Evolutionary conservation across 2,329 filamentous ascomycete genomes (phyloP).

Genomic region (Talaromyces sp.): DNA sequence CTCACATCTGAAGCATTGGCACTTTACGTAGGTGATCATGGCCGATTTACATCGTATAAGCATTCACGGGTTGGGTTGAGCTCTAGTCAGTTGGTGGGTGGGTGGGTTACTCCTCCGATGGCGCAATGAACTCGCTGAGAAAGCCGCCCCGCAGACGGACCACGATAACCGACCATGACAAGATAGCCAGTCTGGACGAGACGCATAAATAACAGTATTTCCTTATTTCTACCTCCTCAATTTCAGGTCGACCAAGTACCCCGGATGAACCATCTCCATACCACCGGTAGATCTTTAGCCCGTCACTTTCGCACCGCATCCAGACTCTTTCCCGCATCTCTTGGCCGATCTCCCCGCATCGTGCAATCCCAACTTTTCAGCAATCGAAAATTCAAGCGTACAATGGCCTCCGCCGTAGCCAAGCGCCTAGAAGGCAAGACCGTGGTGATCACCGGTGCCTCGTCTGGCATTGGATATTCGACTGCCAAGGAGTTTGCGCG

Average conservation of each 20-base stretch:
- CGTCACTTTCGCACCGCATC: slow-evolving; percentile 6
- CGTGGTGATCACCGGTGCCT: slow-evolving; percentile 85
- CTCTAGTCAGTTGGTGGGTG: background rate
- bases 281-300: background rate
- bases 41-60: background rate
- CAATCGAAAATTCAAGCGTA: slow-evolving; percentile 32
- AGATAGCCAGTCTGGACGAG: background rate
- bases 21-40: background rate
- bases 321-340: slow-evolving; percentile 12
- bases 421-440: slow-evolving; percentile 93
- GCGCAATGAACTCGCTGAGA: slow-evolving; percentile 4
- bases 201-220: background rate
- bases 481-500: slow-evolving; percentile 87
- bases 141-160: slow-evolving; percentile 8
- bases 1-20: background rate
- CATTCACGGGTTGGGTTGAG: background rate
- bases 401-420: slow-evolving; percentile 65
- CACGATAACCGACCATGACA: background rate
- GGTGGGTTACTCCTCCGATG: background rate
- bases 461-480: slow-evolving; percentile 77
- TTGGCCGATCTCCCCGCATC: background rate
- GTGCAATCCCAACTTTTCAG: slow-evolving; percentile 1
- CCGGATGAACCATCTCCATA: slow-evolving; percentile 12
- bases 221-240: background rate
- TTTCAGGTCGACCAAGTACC: background rate